These are phyloP conservation scores for Ophiocordyceps camponoti-leonardi DNA, from an alignment of 2,329 filamentous ascomycete species.

Conservation along the genomic window DNA sequence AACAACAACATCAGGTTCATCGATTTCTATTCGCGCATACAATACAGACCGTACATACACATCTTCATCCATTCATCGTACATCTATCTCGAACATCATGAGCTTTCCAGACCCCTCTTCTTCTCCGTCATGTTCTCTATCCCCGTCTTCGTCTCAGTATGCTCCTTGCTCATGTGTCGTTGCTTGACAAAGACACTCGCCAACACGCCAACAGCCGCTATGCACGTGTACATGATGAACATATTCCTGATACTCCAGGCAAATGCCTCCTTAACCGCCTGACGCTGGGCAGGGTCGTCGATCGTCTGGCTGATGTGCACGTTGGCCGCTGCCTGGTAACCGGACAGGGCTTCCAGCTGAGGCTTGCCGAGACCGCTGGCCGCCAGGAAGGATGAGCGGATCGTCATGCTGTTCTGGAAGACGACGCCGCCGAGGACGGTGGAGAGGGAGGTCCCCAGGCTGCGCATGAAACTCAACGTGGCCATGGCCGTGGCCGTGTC, in stretches of 20 bases:
- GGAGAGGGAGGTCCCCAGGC: constrained; percentile 49
- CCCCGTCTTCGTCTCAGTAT: constrained; percentile 41
- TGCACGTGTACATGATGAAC: constrained; percentile 38
- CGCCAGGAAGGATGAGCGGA: constrained; percentile 23
- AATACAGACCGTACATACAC: too few species aligned
- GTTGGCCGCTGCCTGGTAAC: constrained; percentile 40
- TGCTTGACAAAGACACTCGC: constrained; percentile 30
- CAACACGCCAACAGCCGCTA: constrained; percentile 28
- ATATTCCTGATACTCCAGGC: constrained; percentile 33
- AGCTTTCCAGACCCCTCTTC: too few species aligned
- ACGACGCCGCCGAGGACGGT: constrained; percentile 63
- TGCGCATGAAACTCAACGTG: constrained; percentile 50
- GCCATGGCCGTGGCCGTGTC: constrained; percentile 55
- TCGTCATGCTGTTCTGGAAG: constrained; percentile 59
- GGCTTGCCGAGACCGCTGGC: too few species aligned
- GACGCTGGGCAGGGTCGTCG: constrained; percentile 21
- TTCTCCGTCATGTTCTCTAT: constrained; percentile 9
- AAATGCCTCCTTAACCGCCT: constrained; percentile 26
- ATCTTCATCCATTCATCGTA: too few species aligned
- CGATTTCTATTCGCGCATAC: too few species aligned
- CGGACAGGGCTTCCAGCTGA: constrained; percentile 29
- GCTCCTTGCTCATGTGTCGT: constrained; percentile 33
- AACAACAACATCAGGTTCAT: too few species aligned
- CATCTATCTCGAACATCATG: too few species aligned
- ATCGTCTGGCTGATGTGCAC: constrained; percentile 38